phyloP scores from a whole-genome alignment of 2,329 filamentous ascomycete genomes.

The Tympanopsis confertula region DNA sequence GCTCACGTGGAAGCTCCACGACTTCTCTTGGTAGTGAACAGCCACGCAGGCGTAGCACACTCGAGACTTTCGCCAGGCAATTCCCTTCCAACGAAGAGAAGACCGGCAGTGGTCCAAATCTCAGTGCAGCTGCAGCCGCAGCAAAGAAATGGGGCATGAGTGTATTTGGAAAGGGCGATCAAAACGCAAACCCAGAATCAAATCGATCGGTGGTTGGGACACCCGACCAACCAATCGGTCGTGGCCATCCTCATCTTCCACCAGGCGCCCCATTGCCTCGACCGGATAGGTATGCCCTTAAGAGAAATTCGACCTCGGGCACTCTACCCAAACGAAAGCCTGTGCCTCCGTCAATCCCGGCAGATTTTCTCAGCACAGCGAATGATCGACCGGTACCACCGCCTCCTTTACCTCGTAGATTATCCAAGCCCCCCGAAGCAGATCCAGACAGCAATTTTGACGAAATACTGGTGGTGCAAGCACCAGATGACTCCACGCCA shows the following conservation, averaged over 20 bases:
- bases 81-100: not conserved
- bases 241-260: constrained; percentile 1
- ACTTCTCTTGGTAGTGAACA: not conserved
- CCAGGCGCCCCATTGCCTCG: not conserved
- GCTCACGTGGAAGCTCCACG: not conserved
- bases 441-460: not conserved
- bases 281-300: not conserved
- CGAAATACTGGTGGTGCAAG: not conserved
- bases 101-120: not conserved
- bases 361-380: not conserved
- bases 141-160: constrained; percentile 1
- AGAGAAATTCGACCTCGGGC: not conserved
- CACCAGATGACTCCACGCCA: not conserved
- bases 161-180: not conserved
- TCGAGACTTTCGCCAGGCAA: not conserved
- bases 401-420: not conserved
- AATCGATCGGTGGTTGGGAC: not conserved
- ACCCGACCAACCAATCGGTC: not conserved
- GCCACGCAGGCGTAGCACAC: not conserved
- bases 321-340: not conserved
- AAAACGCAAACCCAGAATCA: not conserved
- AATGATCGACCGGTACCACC: not conserved
- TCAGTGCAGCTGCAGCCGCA: not conserved
- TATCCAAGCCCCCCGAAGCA: no score
- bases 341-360: not conserved